phyloP scores from a whole-genome alignment of 441 rosid genomes.

The Biscutella laevigata region DNA sequence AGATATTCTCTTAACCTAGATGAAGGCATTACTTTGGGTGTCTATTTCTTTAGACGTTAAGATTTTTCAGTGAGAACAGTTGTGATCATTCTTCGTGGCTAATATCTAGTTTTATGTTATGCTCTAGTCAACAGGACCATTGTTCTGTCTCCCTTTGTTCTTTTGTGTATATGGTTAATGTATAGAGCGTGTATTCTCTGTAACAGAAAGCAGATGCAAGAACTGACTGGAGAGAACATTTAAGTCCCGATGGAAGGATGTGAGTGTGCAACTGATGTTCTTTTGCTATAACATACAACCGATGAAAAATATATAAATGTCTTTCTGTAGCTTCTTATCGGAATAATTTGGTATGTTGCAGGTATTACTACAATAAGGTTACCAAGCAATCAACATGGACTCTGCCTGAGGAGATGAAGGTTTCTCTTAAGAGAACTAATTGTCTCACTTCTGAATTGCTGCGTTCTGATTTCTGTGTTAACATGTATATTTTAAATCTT shows the following conservation, averaged over 20 bases:
- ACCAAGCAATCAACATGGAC: slow-evolving; percentile 66
- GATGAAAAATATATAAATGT: slow-evolving; percentile 3
- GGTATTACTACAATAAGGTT: slow-evolving; percentile 64
- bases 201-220: slow-evolving; percentile 68
- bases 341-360: slow-evolving; percentile 28
- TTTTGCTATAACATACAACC: slow-evolving; percentile 11
- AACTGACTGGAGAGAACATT: slow-evolving; percentile 70
- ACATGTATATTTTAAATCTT: slow-evolving; percentile 11
- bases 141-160: slow-evolving; percentile 9
- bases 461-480: slow-evolving; percentile 8
- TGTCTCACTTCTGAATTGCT: slow-evolving; percentile 1
- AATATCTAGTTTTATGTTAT: not conserved
- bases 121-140: slow-evolving; percentile 8
- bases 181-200: slow-evolving; percentile 16
- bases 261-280: slow-evolving; percentile 26
- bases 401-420: slow-evolving; percentile 68
- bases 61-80: not conserved
- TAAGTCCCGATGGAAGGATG: slow-evolving; percentile 66
- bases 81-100: not conserved
- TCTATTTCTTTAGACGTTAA: slow-evolving; percentile 1
- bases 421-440: slow-evolving; percentile 19
- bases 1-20: slow-evolving; percentile 5
- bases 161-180: slow-evolving; percentile 15
- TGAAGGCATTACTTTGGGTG: slow-evolving; percentile 1
- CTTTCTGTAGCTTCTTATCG: slow-evolving; percentile 18